Evolutionary conservation across 1,284 basidiomycete genomes (phyloP).

Genomic region (Butyriboletus appendiculatus): DNA sequence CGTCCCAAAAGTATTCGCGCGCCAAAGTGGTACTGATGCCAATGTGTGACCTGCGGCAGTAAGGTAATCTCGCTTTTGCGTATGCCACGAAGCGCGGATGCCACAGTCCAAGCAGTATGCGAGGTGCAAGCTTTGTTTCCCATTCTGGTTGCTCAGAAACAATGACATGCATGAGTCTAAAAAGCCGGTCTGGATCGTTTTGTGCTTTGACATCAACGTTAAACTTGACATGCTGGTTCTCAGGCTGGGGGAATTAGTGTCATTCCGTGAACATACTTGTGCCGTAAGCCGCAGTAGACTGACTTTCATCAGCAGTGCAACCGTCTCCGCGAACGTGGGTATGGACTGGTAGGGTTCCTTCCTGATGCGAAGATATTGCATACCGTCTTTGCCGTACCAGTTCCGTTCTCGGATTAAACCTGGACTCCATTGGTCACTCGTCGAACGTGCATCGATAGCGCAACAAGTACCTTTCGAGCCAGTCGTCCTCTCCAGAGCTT

Average conservation of each 20-base stretch:
- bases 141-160: constrained; percentile 75
- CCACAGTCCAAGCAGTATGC: constrained; percentile 91
- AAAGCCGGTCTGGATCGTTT: constrained; percentile 88
- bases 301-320: constrained; percentile 80
- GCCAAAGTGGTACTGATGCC: constrained; percentile 72
- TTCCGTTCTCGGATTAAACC: constrained; percentile 67
- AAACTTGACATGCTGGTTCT: constrained; percentile 84
- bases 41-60: constrained; percentile 86
- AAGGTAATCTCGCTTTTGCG: constrained; percentile 78
- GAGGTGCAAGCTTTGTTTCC: constrained; percentile 82
- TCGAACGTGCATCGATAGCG: constrained; percentile 21
- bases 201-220: constrained; percentile 95
- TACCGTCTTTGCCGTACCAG: constrained; percentile 76
- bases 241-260: constrained; percentile 51
- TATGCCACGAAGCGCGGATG: constrained; percentile 88
- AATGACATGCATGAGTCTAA: constrained; percentile 79
- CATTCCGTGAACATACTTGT: constrained; percentile 7
- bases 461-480: constrained; percentile 56
- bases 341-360: constrained; percentile 85
- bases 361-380: constrained; percentile 82
- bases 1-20: constrained; percentile 88
- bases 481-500: constrained; percentile 70
- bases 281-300: constrained; percentile 22
- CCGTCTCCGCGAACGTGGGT: constrained; percentile 84
- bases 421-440: constrained; percentile 33